These are phyloP conservation scores for Epipyxis sp. DNA, from an alignment of 108 stramenopile genomes.

Conservation along the genomic window DNA sequence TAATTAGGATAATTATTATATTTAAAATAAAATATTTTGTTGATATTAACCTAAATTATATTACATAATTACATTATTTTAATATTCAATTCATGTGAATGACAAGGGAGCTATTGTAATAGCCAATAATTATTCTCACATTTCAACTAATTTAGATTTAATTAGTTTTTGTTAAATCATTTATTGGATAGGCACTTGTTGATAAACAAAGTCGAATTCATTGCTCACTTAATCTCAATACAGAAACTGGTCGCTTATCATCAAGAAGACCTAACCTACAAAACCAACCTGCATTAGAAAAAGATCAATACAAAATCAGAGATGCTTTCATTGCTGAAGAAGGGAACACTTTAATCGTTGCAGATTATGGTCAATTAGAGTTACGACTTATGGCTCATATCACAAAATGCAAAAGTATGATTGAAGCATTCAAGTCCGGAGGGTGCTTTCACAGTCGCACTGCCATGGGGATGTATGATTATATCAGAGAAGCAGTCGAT, in stretches of 20 bases:
- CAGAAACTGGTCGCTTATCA: slow-evolving; percentile 94
- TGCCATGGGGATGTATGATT: slow-evolving; percentile 95
- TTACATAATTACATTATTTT: too few relatives aligned
- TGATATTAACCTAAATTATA: too few relatives aligned
- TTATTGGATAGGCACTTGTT: slow-evolving; percentile 49
- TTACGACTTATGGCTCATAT: slow-evolving; percentile 91
- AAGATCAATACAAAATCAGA: slow-evolving; percentile 67
- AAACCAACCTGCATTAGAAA: slow-evolving; percentile 98
- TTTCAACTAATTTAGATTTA: too few relatives aligned
- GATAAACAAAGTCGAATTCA: slow-evolving; percentile 89
- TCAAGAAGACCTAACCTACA: slow-evolving; percentile 94
- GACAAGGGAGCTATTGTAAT: too few relatives aligned
- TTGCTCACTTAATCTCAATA: slow-evolving; percentile 93
- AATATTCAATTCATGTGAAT: too few relatives aligned
- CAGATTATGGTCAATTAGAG: slow-evolving; percentile 98
- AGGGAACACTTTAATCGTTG: slow-evolving; percentile 88
- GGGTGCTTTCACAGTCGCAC: slow-evolving; percentile 98
- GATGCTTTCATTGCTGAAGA: slow-evolving; percentile 83
- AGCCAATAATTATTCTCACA: too few relatives aligned
- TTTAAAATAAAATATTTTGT: too few relatives aligned
- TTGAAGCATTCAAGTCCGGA: slow-evolving; percentile 87
- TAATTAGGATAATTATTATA: too few relatives aligned
- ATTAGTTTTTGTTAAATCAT: neutral
- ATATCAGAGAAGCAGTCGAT: slow-evolving; percentile 84
- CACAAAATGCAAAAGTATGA: slow-evolving; percentile 91